phyloP scores from a whole-genome alignment of 108 stramenopile species.

The Cyclotella kingstonii region DNA sequence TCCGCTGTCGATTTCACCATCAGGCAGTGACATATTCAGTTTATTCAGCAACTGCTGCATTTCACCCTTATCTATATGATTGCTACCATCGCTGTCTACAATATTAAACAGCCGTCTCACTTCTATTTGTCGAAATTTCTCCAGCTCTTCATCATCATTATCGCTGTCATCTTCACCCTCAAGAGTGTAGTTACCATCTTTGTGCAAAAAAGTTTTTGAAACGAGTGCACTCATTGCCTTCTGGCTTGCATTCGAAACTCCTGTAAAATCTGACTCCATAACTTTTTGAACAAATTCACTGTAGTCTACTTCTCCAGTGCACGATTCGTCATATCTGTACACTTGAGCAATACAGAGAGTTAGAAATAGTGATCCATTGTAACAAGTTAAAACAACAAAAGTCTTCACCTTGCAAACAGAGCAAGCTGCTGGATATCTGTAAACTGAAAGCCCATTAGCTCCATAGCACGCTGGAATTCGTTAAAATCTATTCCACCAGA shows the following conservation, averaged over 20 bases:
- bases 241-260: slow-evolving; percentile 30
- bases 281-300: slow-evolving; percentile 56
- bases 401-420: slow-evolving; percentile 48
- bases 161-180: slow-evolving; percentile 55
- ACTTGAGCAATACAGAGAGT: background rate
- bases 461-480: slow-evolving; percentile 68
- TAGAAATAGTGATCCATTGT: background rate
- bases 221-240: slow-evolving; percentile 45
- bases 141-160: slow-evolving; percentile 50
- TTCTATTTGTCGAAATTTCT: slow-evolving; percentile 37
- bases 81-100: slow-evolving; percentile 52
- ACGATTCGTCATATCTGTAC: slow-evolving; percentile 50
- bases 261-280: slow-evolving; percentile 60
- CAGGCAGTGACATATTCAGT: slow-evolving; percentile 34
- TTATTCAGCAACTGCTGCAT: slow-evolving; percentile 37
- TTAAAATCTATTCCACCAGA: slow-evolving; percentile 58
- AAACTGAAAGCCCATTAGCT: slow-evolving; percentile 70
- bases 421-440: slow-evolving; percentile 63
- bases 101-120: slow-evolving; percentile 47
- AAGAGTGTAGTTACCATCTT: slow-evolving; percentile 11
- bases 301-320: slow-evolving; percentile 64
- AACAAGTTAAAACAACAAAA: background rate
- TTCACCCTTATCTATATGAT: slow-evolving; percentile 46
- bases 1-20: slow-evolving; percentile 35
- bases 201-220: slow-evolving; percentile 41